phyloP scores from a whole-genome alignment of 495 filamentous ascomycete species.

The Penicillium soppii region DNA sequence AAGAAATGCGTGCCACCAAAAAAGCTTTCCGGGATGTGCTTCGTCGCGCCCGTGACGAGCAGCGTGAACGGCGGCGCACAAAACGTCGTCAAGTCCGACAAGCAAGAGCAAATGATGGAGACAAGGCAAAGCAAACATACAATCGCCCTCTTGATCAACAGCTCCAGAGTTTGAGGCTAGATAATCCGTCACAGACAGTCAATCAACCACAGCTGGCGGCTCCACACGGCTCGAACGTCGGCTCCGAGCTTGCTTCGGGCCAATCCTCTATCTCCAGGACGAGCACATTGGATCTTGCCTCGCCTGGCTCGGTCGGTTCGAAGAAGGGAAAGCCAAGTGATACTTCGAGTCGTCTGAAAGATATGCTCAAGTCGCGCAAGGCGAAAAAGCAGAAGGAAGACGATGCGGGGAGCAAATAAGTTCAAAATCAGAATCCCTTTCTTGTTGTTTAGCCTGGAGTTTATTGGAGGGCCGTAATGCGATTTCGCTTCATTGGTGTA shows the following conservation, averaged over 20 bases:
- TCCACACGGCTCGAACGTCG: neutral
- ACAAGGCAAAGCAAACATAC: conserved; percentile 6
- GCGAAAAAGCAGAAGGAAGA: conserved; percentile 23
- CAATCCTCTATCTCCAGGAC: conserved; percentile 10
- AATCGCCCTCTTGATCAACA: conserved; percentile 11
- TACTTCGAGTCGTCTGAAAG: conserved; percentile 17
- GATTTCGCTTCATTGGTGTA: too few species aligned
- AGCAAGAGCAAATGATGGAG: neutral
- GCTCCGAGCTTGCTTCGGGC: neutral
- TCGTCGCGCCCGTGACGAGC: conserved; percentile 40
- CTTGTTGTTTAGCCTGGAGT: neutral
- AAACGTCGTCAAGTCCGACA: conserved; percentile 14
- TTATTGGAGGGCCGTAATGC: neutral
- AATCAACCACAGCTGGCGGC: neutral
- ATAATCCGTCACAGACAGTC: neutral
- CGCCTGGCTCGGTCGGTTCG: conserved; percentile 7
- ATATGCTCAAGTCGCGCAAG: conserved; percentile 20
- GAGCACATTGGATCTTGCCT: conserved; percentile 7
- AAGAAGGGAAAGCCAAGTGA: conserved; percentile 19
- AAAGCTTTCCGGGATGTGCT: conserved; percentile 43
- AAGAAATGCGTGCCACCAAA: conserved; percentile 38
- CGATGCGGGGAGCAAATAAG: conserved; percentile 6
- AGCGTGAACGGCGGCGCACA: conserved; percentile 29
- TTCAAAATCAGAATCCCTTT: neutral
- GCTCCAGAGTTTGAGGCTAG: conserved; percentile 22